Evolutionary conservation across 345 rosid species (phyloP), one percentile per base, ranked within the genome.

Genomic region (Boechera stricta): DNA sequence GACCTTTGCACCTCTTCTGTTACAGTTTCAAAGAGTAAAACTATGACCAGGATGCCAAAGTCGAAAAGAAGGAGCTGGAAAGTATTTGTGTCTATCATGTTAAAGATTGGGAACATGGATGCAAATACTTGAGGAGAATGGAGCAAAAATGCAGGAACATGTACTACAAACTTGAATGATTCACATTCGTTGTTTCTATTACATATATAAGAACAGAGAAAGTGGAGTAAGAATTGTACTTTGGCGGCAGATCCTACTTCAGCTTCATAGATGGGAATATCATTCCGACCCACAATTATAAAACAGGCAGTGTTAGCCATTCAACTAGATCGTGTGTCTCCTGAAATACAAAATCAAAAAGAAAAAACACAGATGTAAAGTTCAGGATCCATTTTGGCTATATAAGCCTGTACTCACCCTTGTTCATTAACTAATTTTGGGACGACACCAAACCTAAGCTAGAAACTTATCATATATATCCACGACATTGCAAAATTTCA

Each of bases 211-310:
- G 5, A 44, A 9, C 1, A 45, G 35, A 28, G 11, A 49, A 68
- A 31, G 49, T 16, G 18, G 41, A 64, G 54, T 44, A 39, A 5
- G 71, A 62, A 60, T 16, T 65, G 45, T 86, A 95, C 98, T 82
- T 95, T 95, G 16, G 89, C 84, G 49, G 96, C 88, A 73, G 98
- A 88, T 58, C 98, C 98, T 70, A 93, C 90, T 89, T 95, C 96
- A 70, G 98, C 97, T 87, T 95, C 98, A 63, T 93, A 95, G 64
- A 95, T 89, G 6, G 98, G 99, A 76, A 93, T 93, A 71, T 95
- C 97, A 44, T 95, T 90, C 80, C 94, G 69, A 81, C 91, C 94
- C 52, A 95, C 97, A 0, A 95, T 91, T 63, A 92, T 87, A 65
- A 95, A 95, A 71, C 94, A 92, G 26, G 99, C 97, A 3, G 98